Evolutionary conservation across 345 rosid species (phyloP), one percentile per base, ranked within the genome.

Genomic region (Xanthoceras sorbifolium): DNA sequence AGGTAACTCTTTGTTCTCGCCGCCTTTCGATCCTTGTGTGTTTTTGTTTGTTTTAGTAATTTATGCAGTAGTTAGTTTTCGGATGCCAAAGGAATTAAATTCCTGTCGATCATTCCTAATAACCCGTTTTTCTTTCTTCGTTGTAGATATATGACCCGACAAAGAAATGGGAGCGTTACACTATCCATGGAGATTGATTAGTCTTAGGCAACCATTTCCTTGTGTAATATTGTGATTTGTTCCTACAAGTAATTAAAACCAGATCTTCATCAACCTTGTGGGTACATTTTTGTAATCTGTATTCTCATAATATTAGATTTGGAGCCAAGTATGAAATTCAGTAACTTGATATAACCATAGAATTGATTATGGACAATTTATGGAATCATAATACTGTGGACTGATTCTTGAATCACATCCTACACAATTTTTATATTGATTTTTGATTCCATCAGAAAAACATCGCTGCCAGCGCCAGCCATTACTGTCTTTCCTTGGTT

Each of bases 91-190:
- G 31, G 31, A 54, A 36, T 67, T 32, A 36, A 17, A 1, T 26
- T 71, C 32, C n/a, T 31, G 55, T 8, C n/a, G 1, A 26, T 18
- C 12, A 10, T 67, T 25, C 26, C 20, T 34, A 40, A 15, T 62
- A 17, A 26, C 7, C 6, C 22, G n/a, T 40, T 54, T 31, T 48
- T 28, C 25, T 28, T 76, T 48, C 31, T 31, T 36, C 26, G 15
- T 59, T 17, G 72, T 83, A 94, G 97, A 94, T 93, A 76, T 94
- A 94, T 74, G 98, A 94, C 66, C 95, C 97, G 28, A 77, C 97
- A 1, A 90, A 77, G 89, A 94, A 90, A 83, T 94, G 97, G 97
- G 97, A 93, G 84, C 95, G 97, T 3, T 94, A 93, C 85, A 94
- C 98, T 64, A 91, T 94, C 78, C 98, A 94, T 14, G 98, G 98